Percentiles rank a stretch among this genome's conserved stretches.
phyloP scores from a whole-genome alignment of 768 basidiomycete genomes.

The Trichaptum fuscoviolaceum region DNA sequence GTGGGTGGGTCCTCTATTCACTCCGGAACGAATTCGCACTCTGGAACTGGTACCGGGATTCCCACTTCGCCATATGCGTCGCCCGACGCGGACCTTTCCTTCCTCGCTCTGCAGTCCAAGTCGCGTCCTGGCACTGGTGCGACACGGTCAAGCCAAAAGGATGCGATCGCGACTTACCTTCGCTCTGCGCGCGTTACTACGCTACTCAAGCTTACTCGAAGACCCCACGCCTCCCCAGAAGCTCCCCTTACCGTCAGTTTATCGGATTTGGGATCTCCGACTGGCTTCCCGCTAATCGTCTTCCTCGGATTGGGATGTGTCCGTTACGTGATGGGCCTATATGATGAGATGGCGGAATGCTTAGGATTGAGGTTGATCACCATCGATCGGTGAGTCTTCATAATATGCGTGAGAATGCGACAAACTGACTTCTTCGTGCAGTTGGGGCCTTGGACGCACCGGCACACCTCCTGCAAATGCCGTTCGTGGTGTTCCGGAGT shows the following conservation, averaged over 20 bases:
- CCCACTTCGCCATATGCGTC: slow-evolving; percentile 19
- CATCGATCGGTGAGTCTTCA: slow-evolving; percentile 68
- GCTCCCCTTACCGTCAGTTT: slow-evolving; percentile 79
- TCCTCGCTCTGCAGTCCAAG: slow-evolving; percentile 36
- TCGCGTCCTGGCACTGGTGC: slow-evolving; percentile 15
- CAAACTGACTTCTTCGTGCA: slow-evolving; percentile 25
- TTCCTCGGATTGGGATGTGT: slow-evolving; percentile 95
- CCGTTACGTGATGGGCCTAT: slow-evolving; percentile 89
- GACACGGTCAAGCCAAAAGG: slow-evolving; percentile 47
- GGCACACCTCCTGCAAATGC: slow-evolving; percentile 58
- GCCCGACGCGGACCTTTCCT: slow-evolving; percentile 30
- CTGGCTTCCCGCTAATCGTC: slow-evolving; percentile 84
- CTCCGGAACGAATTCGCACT: slow-evolving; percentile 19
- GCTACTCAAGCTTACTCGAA: slow-evolving; percentile 69
- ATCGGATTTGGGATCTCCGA: slow-evolving; percentile 84
- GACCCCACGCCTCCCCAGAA: slow-evolving; percentile 72
- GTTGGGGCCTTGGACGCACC: slow-evolving; percentile 92
- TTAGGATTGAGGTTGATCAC: slow-evolving; percentile 86
- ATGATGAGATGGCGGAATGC: slow-evolving; percentile 93
- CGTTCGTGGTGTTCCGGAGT: slow-evolving; percentile 79
- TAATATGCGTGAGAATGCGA: slow-evolving; percentile 5
- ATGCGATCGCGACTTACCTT: slow-evolving; percentile 80
- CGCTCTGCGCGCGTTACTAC: slow-evolving; percentile 85
- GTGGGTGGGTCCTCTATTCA: slow-evolving; percentile 22
- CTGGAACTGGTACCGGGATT: slow-evolving; percentile 21